Percentiles rank a stretch among this genome's conserved stretches.
phyloP scores from a whole-genome alignment of 1,284 basidiomycete species.

The Leccinum variabile region DNA sequence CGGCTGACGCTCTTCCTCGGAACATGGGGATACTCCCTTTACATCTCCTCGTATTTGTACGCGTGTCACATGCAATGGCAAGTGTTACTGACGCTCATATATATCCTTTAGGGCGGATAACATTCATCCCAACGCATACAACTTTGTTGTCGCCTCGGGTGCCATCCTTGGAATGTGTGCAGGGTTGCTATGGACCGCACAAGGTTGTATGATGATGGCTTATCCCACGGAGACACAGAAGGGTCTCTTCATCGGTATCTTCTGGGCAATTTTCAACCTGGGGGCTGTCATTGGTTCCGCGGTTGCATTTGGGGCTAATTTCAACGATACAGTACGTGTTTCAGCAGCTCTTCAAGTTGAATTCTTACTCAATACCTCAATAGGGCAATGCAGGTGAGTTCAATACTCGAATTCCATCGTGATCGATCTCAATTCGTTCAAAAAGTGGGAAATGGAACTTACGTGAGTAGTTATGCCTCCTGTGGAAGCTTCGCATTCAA shows the following conservation, averaged over 20 bases:
- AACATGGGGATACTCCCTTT: conserved; percentile 68
- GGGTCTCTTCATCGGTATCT: conserved; percentile 74
- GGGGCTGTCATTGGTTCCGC: conserved; percentile 70
- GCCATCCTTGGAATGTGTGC: conserved; percentile 84
- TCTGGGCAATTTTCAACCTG: conserved; percentile 77
- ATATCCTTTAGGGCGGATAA: conserved; percentile 53
- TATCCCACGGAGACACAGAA: conserved; percentile 81
- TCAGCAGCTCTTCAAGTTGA: background rate
- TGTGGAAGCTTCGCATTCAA: background rate
- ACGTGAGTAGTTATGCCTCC: conserved; percentile 42
- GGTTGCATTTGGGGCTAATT: conserved; percentile 62
- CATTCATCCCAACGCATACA: conserved; percentile 57
- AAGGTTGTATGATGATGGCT: conserved; percentile 81
- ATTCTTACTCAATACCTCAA: background rate
- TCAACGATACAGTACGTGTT: conserved; percentile 43
- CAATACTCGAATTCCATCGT: background rate
- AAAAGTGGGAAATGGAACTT: conserved; percentile 59
- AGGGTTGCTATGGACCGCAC: conserved; percentile 83
- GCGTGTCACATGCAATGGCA: conserved; percentile 20
- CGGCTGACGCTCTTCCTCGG: conserved; percentile 71
- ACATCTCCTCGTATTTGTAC: conserved; percentile 72
- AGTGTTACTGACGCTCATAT: background rate
- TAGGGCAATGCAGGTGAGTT: conserved; percentile 29
- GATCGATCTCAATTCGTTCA: conserved; percentile 9
- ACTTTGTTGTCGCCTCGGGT: conserved; percentile 75